Percentiles rank a stretch among this genome's conserved stretches.
Evolutionary conservation across 768 basidiomycete genomes (phyloP).

Genomic region (Rubroboletus pulcherrimus): DNA sequence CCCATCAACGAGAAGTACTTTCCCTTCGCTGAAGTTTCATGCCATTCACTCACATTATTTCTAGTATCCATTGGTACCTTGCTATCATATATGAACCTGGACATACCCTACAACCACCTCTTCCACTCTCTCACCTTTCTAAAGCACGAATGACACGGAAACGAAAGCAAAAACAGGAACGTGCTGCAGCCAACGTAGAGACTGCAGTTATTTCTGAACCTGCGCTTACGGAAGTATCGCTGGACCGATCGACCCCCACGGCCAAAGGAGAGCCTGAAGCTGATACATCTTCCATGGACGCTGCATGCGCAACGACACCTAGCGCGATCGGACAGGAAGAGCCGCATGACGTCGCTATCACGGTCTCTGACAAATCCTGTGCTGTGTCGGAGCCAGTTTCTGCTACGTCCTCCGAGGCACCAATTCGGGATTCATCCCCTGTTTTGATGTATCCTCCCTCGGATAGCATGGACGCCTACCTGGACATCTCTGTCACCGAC

Average conservation of each 20-base stretch:
- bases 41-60: constrained; percentile 4
- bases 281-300: constrained; percentile 14
- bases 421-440: constrained; percentile 15
- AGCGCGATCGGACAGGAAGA: constrained; percentile 15
- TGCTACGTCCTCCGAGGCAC: constrained; percentile 2
- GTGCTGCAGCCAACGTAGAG: constrained; percentile 1
- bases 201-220: neutral
- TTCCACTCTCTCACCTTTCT: constrained; percentile 24
- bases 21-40: neutral
- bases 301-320: constrained; percentile 22
- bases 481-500: neutral
- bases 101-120: constrained; percentile 49
- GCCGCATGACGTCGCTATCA: constrained; percentile 7
- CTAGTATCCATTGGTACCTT: constrained; percentile 94
- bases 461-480: constrained; percentile 29
- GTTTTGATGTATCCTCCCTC: constrained; percentile 19
- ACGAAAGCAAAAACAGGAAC: constrained; percentile 18
- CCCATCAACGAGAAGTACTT: constrained; percentile 95
- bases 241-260: neutral
- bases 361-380: constrained; percentile 14
- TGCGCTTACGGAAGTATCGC: neutral
- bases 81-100: constrained; percentile 88
- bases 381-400: constrained; percentile 7
- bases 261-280: constrained; percentile 9
- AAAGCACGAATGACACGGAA: constrained; percentile 19